phyloP scores from a whole-genome alignment of 192 early-diverging fungal species.

The Rhizoclosmatium globosum region DNA sequence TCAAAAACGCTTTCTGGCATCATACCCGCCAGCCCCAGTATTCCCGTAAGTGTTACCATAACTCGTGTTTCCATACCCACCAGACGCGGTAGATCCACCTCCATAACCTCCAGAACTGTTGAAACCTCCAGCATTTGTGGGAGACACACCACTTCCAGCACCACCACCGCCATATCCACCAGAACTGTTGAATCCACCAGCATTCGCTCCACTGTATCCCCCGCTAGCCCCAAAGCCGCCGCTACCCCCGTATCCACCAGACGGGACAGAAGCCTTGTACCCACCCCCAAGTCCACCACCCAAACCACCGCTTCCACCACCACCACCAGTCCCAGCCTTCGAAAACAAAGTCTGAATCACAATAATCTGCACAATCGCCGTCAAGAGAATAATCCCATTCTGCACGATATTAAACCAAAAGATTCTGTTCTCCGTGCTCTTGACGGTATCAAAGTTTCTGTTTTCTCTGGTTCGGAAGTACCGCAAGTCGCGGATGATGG shows the following conservation, averaged over 20 bases:
- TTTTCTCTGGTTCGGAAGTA: constrained; percentile 91
- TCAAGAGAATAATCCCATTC: constrained; percentile 78
- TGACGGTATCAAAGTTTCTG: constrained; percentile 90
- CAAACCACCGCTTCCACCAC: neutral
- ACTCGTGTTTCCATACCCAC: neutral
- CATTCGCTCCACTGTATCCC: neutral
- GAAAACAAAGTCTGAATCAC: constrained; percentile 92
- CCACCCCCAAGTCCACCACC: constrained; percentile 1
- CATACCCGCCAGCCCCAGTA: neutral
- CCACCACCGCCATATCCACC: constrained; percentile 7
- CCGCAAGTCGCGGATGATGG: constrained; percentile 83
- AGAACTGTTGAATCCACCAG: neutral
- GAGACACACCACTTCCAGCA: neutral
- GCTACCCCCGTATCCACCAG: constrained; percentile 12
- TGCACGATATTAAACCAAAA: constrained; percentile 93
- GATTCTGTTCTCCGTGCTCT: constrained; percentile 81
- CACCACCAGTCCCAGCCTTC: constrained; percentile 40
- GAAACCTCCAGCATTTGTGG: neutral
- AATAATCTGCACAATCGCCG: constrained; percentile 93
- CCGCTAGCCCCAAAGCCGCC: neutral
- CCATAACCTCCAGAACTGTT: neutral
- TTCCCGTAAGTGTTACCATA: neutral
- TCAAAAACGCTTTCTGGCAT: neutral
- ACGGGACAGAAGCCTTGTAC: neutral
- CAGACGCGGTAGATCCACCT: neutral